These are phyloP conservation scores for Collybia sordida DNA, from an alignment of 768 basidiomycete genomes.

Conservation along the genomic window DNA sequence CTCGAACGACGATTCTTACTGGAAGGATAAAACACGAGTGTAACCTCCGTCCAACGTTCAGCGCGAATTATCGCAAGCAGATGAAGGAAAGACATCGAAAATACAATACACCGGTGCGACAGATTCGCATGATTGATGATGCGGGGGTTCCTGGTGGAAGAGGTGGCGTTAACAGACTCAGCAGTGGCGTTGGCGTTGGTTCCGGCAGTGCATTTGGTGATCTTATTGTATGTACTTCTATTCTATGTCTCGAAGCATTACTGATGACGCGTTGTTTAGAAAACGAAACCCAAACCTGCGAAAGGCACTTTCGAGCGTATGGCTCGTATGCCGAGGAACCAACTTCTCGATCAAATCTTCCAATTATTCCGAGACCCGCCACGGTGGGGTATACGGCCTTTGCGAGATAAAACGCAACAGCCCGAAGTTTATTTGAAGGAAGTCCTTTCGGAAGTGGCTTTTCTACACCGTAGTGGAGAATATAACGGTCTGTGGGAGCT, in stretches of 20 bases:
- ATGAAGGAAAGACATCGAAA: constrained; percentile 66
- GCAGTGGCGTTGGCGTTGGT: constrained; percentile 69
- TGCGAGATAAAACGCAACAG: constrained; percentile 82
- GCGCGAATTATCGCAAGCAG: constrained; percentile 65
- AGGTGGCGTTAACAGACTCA: constrained; percentile 76
- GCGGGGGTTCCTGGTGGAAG: constrained; percentile 66
- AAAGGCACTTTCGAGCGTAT: constrained; percentile 83
- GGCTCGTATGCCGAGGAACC: constrained; percentile 89
- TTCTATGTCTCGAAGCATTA: not conserved
- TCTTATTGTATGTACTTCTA: constrained; percentile 48
- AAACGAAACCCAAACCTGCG: constrained; percentile 62
- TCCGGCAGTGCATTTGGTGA: constrained; percentile 57
- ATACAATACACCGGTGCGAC: constrained; percentile 65
- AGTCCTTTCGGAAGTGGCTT: constrained; percentile 73
- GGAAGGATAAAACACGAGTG: constrained; percentile 83
- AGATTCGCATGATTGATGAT: constrained; percentile 76
- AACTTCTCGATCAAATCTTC: constrained; percentile 85
- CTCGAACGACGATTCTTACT: constrained; percentile 75
- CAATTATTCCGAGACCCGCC: constrained; percentile 71
- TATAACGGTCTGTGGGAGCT: constrained; percentile 80
- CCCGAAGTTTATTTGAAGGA: constrained; percentile 88
- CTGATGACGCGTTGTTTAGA: constrained; percentile 33
- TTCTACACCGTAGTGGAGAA: constrained; percentile 78
- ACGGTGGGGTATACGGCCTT: constrained; percentile 78
- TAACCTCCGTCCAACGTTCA: constrained; percentile 67